Percentiles rank a stretch among this genome's conserved stretches.
Conservation (phyloP, 1,139 yeast species). For the Ogataea hybrid region DNA sequence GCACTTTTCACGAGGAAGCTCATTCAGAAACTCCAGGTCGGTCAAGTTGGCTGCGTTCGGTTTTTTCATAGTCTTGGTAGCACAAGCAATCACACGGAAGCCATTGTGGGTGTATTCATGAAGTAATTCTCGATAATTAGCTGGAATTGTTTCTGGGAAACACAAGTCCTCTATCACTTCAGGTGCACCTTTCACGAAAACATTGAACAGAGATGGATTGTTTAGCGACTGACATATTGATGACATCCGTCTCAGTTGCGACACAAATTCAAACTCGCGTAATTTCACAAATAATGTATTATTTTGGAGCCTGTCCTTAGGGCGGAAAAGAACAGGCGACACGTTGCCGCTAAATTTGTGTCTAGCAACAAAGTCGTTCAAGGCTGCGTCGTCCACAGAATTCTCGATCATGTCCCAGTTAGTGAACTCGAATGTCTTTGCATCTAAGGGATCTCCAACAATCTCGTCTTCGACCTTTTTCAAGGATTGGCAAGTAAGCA, state of each 20-base stretch:
- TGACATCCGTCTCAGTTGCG: slow-evolving; percentile 87
- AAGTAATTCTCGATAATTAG: slow-evolving; percentile 67
- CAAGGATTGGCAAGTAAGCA: slow-evolving; percentile 88
- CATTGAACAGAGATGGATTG: slow-evolving; percentile 27
- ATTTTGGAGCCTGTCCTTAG: slow-evolving; percentile 28
- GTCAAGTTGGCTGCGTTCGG: slow-evolving; percentile 26
- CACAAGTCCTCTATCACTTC: slow-evolving; percentile 89
- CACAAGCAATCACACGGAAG: slow-evolving; percentile 93
- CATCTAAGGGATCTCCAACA: slow-evolving; percentile 91
- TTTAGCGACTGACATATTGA: slow-evolving; percentile 55
- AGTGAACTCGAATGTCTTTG: slow-evolving; percentile 89
- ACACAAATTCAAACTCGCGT: slow-evolving; percentile 79
- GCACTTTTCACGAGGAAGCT: slow-evolving; percentile 54
- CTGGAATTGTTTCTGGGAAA: slow-evolving; percentile 65
- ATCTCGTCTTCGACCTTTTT: slow-evolving; percentile 74
- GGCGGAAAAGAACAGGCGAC: slow-evolving; percentile 49
- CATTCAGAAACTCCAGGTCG: slow-evolving; percentile 32
- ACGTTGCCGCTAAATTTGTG: slow-evolving; percentile 41
- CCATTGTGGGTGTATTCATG: slow-evolving; percentile 91
- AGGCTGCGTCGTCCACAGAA: slow-evolving; percentile 38
- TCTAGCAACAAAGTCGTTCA: slow-evolving; percentile 25
- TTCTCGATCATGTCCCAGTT: slow-evolving; percentile 74
- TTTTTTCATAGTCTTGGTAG: slow-evolving; percentile 51
- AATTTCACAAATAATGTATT: slow-evolving; percentile 49
- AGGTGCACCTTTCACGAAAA: slow-evolving; percentile 94